phyloP scores from a whole-genome alignment of 345 rosid species.

The Microcos paniculata region DNA sequence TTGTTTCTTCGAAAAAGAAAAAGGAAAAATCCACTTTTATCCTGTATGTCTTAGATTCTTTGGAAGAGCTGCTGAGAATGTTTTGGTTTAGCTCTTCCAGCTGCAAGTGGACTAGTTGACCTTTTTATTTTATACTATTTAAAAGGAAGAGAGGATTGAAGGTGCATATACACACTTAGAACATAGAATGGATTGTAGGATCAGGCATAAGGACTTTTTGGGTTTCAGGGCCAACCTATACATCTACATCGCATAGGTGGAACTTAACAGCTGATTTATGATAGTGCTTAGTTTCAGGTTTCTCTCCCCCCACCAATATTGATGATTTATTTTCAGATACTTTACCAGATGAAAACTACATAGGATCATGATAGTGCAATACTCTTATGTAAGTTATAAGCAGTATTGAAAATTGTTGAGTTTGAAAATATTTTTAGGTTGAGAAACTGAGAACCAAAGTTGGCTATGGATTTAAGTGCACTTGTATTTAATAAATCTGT shows the following conservation, averaged over 20 bases:
- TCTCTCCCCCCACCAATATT: background rate
- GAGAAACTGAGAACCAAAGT: background rate
- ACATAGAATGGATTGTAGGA: background rate
- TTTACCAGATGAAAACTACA: background rate
- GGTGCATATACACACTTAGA: background rate
- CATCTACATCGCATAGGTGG: background rate
- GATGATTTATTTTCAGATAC: background rate
- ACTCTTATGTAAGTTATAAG: background rate
- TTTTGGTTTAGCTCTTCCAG: background rate
- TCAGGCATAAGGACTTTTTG: background rate
- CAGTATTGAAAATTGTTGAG: background rate
- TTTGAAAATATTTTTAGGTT: background rate
- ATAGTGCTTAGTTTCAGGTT: background rate
- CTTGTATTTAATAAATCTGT: background rate
- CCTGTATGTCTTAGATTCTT: background rate
- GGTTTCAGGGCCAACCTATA: background rate
- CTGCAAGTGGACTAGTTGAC: background rate
- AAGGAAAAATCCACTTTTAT: background rate
- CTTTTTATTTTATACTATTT: background rate
- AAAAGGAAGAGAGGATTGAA: background rate
- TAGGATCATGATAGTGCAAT: constrained; percentile 2
- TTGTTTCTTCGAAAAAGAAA: background rate
- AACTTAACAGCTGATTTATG: background rate
- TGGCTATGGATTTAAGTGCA: background rate
- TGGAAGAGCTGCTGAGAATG: background rate